A percentile compares a stretch with the other conserved stretches of the same genome.
These are phyloP conservation scores for Benincasa hispida DNA, from an alignment of 306 rosid species.

Conservation along the genomic window DNA sequence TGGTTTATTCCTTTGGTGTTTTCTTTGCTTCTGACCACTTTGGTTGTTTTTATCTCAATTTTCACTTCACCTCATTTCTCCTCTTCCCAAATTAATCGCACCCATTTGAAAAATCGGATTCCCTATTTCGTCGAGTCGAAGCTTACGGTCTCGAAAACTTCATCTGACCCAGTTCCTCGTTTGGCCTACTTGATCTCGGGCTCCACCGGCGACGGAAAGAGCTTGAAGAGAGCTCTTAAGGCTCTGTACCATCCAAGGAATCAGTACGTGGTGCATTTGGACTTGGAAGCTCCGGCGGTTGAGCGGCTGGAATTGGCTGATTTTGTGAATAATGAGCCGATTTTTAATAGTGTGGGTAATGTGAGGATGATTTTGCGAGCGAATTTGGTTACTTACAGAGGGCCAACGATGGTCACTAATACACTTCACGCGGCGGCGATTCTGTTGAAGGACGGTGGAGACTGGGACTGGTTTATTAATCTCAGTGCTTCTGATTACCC, in stretches of 20 bases:
- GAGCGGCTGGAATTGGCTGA: slow-evolving; percentile 47
- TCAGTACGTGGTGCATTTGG: slow-evolving; percentile 55
- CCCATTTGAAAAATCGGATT: slow-evolving; percentile 8
- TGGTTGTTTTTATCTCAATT: slow-evolving; percentile 23
- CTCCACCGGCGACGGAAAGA: slow-evolving; percentile 52
- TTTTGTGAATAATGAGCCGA: slow-evolving; percentile 37
- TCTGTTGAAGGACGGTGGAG: slow-evolving; percentile 47
- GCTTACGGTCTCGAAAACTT: slow-evolving; percentile 18
- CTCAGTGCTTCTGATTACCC: slow-evolving; percentile 74
- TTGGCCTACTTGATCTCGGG: slow-evolving; percentile 72
- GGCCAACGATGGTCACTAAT: slow-evolving; percentile 65
- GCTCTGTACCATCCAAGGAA: slow-evolving; percentile 65
- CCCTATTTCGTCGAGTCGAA: slow-evolving; percentile 52
- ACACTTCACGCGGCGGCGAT: slow-evolving; percentile 70
- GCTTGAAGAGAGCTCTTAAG: slow-evolving; percentile 57
- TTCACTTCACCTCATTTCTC: slow-evolving; percentile 17
- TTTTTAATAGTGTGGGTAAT: slow-evolving; percentile 35
- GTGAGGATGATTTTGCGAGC: slow-evolving; percentile 48
- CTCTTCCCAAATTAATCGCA: slow-evolving; percentile 10
- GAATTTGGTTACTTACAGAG: slow-evolving; percentile 61
- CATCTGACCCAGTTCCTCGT: slow-evolving; percentile 33
- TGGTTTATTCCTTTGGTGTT: slow-evolving; percentile 35
- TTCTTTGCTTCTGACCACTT: slow-evolving; percentile 20
- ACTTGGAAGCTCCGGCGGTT: slow-evolving; percentile 45
- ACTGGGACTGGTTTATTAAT: slow-evolving; percentile 81